Evolutionary conservation across 352 stramenopile species (phyloP), one percentile per base, ranked within the genome.

Genomic region (Phytopythium cucurbitacearum): DNA sequence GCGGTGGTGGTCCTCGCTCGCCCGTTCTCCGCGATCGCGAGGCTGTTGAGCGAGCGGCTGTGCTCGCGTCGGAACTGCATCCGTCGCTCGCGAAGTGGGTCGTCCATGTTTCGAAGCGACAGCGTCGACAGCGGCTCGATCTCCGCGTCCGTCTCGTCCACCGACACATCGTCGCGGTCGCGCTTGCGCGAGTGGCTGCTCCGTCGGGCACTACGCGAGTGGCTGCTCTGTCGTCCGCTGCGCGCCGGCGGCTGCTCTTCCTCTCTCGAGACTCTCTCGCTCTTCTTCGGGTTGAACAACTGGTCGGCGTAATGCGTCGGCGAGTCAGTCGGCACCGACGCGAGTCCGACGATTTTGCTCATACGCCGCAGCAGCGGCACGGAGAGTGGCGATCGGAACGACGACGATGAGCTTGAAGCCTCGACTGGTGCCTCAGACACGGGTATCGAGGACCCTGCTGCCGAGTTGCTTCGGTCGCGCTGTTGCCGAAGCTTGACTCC

Each of bases 261-360:
- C 4, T 7, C 21, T 0, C 21, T 12, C 3, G 42, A 48, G 0
- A 11, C 42, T 12, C n/a, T 28, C 4, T 36, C 15, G 21, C 16
- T 36, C 45, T 13, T 51, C 45, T 51, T 51, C 7, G 28, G 40
- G 12, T 55, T 38, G 48, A 66, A 69, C 8, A 72, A 50, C 5
- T 66, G 43, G 46, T 69, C 64, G 7, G 64, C 57, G 37, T 64
- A 69, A 1, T 51, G 56, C n/a, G 64, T 69, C n/a, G 60, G 56
- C 0, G 64, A 72, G n/a, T 49, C 32, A 9, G 57, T 60, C 8
- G 41, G 3, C 16, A n/a, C 43, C 6, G 53, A 51, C 2, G 41
- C 42, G 7, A 46, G 21, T 12, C 46, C 34, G 28, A 71, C 60
- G 4, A 64, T 58, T 7, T 58, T 65, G 9, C 62, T 59, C 21